phyloP scores from a whole-genome alignment of 2,329 filamentous ascomycete genomes.

The Xylaria sp. region DNA sequence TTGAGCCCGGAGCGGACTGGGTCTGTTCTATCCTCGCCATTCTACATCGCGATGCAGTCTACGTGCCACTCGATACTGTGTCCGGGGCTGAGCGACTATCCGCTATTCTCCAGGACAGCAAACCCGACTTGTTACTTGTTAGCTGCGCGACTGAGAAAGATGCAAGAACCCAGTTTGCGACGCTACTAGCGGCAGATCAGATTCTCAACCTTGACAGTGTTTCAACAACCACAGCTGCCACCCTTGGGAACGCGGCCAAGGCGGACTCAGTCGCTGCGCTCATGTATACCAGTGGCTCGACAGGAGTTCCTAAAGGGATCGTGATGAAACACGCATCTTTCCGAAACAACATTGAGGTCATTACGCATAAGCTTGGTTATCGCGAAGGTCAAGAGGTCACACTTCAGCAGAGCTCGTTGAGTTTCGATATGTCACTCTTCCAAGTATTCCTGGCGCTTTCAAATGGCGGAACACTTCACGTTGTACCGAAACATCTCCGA shows the following conservation, averaged over 20 bases:
- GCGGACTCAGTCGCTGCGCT: conserved; percentile 9
- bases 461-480: conserved; percentile 50
- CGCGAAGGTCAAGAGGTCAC: conserved; percentile 40
- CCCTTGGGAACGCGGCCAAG: conserved; percentile 22
- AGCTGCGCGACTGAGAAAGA: conserved; percentile 3
- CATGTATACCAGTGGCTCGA: conserved; percentile 41
- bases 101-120: conserved; percentile 3
- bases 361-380: not conserved
- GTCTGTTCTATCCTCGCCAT: conserved; percentile 55
- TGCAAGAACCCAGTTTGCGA: not conserved
- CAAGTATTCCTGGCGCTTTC: conserved; percentile 52
- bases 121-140: conserved; percentile 9
- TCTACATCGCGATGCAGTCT: conserved; percentile 50
- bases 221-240: conserved; percentile 28
- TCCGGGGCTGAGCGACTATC: not conserved
- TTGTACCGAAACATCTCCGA: conserved; percentile 48
- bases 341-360: not conserved
- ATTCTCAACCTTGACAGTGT: conserved; percentile 7
- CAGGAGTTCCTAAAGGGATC: conserved; percentile 51
- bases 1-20: conserved; percentile 50
- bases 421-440: conserved; percentile 55
- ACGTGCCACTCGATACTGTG: conserved; percentile 54
- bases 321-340: conserved; percentile 39
- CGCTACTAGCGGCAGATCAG: conserved; percentile 3
- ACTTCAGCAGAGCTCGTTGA: conserved; percentile 53